phyloP scores from a whole-genome alignment of 2,329 filamentous ascomycete species.

The Penicillium janthinellum region DNA sequence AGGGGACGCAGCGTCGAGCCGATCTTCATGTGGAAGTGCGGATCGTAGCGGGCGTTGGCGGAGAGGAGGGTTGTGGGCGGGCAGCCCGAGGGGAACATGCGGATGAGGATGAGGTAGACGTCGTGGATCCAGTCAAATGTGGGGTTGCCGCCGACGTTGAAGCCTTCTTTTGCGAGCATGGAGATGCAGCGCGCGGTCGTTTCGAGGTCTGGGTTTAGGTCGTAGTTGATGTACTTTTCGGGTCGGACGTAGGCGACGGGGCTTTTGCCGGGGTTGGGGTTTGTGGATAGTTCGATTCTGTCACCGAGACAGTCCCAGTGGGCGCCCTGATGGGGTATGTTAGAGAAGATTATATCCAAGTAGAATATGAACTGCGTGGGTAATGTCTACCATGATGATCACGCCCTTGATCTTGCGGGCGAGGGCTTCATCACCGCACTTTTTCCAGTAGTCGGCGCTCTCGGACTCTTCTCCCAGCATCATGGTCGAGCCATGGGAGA shows the following conservation, averaged over 20 bases:
- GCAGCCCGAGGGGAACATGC: conserved; percentile 67
- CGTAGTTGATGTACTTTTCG: conserved; percentile 64
- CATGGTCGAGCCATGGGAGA: conserved; percentile 72
- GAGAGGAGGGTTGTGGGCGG: conserved; percentile 65
- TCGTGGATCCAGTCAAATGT: conserved; percentile 74
- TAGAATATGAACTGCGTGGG: neutral
- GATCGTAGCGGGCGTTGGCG: conserved; percentile 59
- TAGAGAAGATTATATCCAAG: neutral
- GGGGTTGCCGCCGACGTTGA: conserved; percentile 56
- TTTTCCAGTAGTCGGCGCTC: conserved; percentile 67
- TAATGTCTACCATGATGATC: conserved; percentile 61
- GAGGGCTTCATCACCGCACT: conserved; percentile 64
- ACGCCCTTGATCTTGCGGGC: conserved; percentile 62
- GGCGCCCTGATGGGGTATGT: conserved; percentile 50
- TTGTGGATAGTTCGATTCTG: conserved; percentile 62
- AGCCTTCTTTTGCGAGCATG: conserved; percentile 55
- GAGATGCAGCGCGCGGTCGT: conserved; percentile 54
- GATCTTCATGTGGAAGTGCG: conserved; percentile 59
- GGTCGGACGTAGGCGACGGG: conserved; percentile 69
- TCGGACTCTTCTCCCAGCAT: conserved; percentile 67
- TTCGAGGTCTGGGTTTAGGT: conserved; percentile 61
- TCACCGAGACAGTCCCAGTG: conserved; percentile 65
- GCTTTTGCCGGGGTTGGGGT: conserved; percentile 61
- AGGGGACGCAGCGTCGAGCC: conserved; percentile 60
- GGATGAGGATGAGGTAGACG: conserved; percentile 67